Percentiles rank a stretch among this genome's conserved stretches.
These are phyloP conservation scores for Thymus mandschuricus DNA, from an alignment of 257 asterid species.

Conservation along the genomic window DNA sequence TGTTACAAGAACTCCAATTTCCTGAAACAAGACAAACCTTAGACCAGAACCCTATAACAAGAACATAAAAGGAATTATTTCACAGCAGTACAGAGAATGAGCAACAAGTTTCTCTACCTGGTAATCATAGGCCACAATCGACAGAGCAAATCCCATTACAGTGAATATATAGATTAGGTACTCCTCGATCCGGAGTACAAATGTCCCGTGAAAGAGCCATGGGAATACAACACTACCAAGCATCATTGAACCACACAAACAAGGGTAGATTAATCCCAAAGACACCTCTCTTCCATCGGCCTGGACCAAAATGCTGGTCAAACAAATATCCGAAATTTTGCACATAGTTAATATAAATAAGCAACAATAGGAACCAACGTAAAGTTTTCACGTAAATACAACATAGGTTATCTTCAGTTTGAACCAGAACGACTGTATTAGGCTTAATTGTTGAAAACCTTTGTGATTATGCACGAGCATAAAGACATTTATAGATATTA, in stretches of 20 bases:
- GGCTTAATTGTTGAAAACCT: slow-evolving; percentile 20
- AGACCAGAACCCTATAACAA: slow-evolving; percentile 16
- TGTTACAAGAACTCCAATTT: slow-evolving; percentile 65
- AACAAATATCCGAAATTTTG: slow-evolving; percentile 23
- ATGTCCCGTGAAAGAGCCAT: slow-evolving; percentile 70
- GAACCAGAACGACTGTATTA: background rate
- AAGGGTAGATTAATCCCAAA: slow-evolving; percentile 86
- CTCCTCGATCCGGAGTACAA: slow-evolving; percentile 73
- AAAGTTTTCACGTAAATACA: slow-evolving; percentile 4
- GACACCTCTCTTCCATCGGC: slow-evolving; percentile 93
- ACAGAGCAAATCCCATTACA: slow-evolving; percentile 66
- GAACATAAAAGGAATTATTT: slow-evolving; percentile 20
- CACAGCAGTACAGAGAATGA: slow-evolving; percentile 8
- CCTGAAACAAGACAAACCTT: slow-evolving; percentile 55
- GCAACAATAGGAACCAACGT: slow-evolving; percentile 19
- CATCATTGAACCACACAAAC: slow-evolving; percentile 90
- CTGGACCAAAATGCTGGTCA: slow-evolving; percentile 49
- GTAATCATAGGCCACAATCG: slow-evolving; percentile 81
- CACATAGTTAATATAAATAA: background rate
- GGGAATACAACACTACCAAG: slow-evolving; percentile 88
- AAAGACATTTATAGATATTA: too few relatives aligned
- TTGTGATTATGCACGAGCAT: background rate
- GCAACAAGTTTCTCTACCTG: slow-evolving; percentile 55
- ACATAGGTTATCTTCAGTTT: background rate
- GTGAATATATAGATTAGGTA: slow-evolving; percentile 54